Percentiles rank a stretch among this genome's conserved stretches.
Evolutionary conservation across 192 early-diverging fungal species (phyloP).

Genomic region (Backusella macrospora): DNA sequence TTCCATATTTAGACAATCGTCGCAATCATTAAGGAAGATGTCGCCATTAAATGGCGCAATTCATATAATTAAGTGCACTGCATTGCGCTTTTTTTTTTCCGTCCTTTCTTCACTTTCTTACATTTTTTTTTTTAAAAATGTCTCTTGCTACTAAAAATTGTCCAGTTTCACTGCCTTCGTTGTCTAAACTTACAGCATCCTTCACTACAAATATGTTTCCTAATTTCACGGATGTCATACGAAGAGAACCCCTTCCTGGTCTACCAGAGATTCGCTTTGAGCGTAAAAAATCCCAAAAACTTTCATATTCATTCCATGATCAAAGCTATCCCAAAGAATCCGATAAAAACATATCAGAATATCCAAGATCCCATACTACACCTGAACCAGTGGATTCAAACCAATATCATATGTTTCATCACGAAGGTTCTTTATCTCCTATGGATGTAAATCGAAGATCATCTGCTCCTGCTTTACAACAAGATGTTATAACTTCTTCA

Average conservation of each 20-base stretch:
- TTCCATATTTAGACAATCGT: conserved; percentile 7
- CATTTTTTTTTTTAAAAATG: background rate
- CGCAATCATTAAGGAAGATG: conserved; percentile 27
- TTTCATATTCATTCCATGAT: background rate
- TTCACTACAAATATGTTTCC: background rate
- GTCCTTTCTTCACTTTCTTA: background rate
- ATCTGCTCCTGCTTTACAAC: background rate
- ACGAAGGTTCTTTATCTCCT: background rate
- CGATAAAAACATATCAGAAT: background rate
- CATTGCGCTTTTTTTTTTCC: background rate
- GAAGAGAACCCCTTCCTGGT: background rate
- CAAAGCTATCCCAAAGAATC: background rate
- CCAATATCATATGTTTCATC: background rate
- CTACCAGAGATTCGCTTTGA: background rate
- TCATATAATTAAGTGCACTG: background rate
- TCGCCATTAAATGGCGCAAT: conserved; percentile 36
- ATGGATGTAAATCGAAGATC: background rate
- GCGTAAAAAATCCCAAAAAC: too few species aligned
- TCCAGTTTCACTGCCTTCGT: conserved; percentile 3
- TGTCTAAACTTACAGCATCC: conserved; percentile 1
- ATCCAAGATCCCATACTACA: background rate
- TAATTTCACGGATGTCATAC: background rate
- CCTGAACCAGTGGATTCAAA: background rate
- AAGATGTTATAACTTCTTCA: conserved; percentile 29
- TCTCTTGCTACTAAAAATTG: background rate